Evolutionary conservation across 352 stramenopile species (phyloP).

Genomic region (Globisporangium alternatum): DNA sequence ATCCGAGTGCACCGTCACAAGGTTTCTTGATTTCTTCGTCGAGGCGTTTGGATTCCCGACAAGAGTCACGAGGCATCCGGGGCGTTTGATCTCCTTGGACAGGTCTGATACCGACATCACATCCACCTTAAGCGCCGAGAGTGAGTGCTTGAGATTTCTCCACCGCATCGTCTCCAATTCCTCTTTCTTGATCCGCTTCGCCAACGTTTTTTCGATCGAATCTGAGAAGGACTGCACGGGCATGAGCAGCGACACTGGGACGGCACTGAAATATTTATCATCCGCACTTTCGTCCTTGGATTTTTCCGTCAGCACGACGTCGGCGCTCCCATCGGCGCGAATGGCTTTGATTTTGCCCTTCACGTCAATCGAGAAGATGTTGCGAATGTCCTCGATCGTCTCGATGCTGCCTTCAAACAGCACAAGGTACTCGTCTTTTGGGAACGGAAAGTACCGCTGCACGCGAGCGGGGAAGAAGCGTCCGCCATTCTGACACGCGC

Average conservation of each 20-base stretch:
- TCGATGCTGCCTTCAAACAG: constrained; percentile 56
- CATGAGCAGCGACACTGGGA: constrained; percentile 29
- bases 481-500: constrained; percentile 44
- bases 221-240: constrained; percentile 46
- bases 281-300: not conserved
- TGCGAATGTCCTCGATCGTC: constrained; percentile 55
- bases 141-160: constrained; percentile 30
- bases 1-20: constrained; percentile 14
- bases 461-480: constrained; percentile 60
- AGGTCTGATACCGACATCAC: constrained; percentile 47
- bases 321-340: constrained; percentile 48
- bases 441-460: constrained; percentile 48
- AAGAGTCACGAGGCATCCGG: constrained; percentile 46
- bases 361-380: constrained; percentile 57
- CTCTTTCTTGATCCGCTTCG: constrained; percentile 25
- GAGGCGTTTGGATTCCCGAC: constrained; percentile 29
- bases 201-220: constrained; percentile 33
- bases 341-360: constrained; percentile 49
- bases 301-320: constrained; percentile 36
- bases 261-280: constrained; percentile 25
- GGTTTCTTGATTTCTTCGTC: constrained; percentile 4
- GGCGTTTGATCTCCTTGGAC: constrained; percentile 25
- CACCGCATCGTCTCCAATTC: constrained; percentile 23
- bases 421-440: constrained; percentile 45
- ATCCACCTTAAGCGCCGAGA: constrained; percentile 42